Conservation (phyloP, 1,284 basidiomycete genomes). For the Trametes versicolor region DNA sequence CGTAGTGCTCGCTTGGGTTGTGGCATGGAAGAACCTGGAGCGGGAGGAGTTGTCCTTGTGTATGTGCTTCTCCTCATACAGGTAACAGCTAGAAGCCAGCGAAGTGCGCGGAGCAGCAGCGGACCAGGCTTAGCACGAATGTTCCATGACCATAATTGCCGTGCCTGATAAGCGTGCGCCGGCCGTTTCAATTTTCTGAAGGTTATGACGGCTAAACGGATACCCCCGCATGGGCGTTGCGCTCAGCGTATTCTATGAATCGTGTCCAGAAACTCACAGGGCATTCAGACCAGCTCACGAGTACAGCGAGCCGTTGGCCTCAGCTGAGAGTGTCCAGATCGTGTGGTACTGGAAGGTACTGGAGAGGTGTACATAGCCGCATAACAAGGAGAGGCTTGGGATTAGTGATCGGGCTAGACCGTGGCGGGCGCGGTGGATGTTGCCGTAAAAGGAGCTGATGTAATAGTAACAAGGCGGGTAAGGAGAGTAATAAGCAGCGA, state of each 20-base stretch:
- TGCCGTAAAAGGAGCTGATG: slow-evolving; percentile 24
- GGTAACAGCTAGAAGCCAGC: slow-evolving; percentile 11
- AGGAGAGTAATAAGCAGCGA: slow-evolving; percentile 22
- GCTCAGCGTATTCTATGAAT: background rate
- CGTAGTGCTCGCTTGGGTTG: background rate
- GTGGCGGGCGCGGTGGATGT: background rate
- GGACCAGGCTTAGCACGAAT: background rate
- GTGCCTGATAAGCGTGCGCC: slow-evolving; percentile 28
- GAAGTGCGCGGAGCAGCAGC: slow-evolving; percentile 10
- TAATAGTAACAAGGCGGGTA: slow-evolving; percentile 21
- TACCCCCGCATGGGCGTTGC: background rate
- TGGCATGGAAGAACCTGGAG: background rate
- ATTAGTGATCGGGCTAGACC: slow-evolving; percentile 20
- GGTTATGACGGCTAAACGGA: slow-evolving; percentile 7
- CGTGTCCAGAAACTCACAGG: background rate
- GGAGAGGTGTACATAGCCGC: background rate
- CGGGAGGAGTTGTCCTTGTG: background rate
- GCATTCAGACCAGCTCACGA: background rate
- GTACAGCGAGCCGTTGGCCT: background rate
- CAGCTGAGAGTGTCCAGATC: background rate
- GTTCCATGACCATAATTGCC: slow-evolving; percentile 23
- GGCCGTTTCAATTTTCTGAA: slow-evolving; percentile 21
- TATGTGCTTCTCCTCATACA: background rate
- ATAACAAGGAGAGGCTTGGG: slow-evolving; percentile 1
- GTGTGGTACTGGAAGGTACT: background rate